Conservation (phyloP, 2,329 filamentous ascomycete genomes). For the Bimuria novae-zelandiae region DNA sequence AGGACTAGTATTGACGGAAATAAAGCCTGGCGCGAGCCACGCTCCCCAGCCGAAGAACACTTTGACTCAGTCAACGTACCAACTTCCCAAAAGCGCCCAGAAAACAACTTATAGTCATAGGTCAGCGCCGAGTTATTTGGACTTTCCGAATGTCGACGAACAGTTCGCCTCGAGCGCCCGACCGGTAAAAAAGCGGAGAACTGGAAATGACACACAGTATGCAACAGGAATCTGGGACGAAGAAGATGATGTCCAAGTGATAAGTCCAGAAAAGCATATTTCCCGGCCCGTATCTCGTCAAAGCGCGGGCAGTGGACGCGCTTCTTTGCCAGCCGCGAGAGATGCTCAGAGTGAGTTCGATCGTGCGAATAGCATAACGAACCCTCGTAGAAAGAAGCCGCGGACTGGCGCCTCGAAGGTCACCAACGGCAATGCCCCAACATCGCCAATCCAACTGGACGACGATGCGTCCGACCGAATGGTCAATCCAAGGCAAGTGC, state of each 20-base stretch:
- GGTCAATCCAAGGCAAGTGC: constrained; percentile 2
- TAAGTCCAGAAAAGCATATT: constrained; percentile 1
- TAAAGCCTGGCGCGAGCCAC: constrained; percentile 16
- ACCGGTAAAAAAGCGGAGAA: not conserved
- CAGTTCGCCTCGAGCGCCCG: not conserved
- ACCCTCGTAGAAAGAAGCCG: constrained; percentile 19
- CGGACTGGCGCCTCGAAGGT: constrained; percentile 6
- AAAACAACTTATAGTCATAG: constrained; percentile 22
- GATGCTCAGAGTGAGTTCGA: constrained; percentile 24
- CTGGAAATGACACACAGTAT: not conserved
- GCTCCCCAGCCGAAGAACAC: constrained; percentile 21
- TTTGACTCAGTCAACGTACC: constrained; percentile 10
- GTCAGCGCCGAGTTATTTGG: not conserved
- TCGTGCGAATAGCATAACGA: constrained; percentile 11
- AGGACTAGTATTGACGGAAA: not conserved
- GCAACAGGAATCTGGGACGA: not conserved
- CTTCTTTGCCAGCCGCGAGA: not conserved
- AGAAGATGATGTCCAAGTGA: not conserved
- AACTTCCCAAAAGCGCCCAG: not conserved
- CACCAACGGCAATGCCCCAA: not conserved
- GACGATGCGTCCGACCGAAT: not conserved
- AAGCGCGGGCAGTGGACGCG: constrained; percentile 20
- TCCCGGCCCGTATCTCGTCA: constrained; percentile 15
- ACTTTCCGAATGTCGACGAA: not conserved
- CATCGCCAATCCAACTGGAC: constrained; percentile 10